Percentiles rank a stretch among this genome's conserved stretches.
These are phyloP conservation scores for Xeromyces bisporus DNA, from an alignment of 495 filamentous ascomycete genomes.

Conservation along the genomic window DNA sequence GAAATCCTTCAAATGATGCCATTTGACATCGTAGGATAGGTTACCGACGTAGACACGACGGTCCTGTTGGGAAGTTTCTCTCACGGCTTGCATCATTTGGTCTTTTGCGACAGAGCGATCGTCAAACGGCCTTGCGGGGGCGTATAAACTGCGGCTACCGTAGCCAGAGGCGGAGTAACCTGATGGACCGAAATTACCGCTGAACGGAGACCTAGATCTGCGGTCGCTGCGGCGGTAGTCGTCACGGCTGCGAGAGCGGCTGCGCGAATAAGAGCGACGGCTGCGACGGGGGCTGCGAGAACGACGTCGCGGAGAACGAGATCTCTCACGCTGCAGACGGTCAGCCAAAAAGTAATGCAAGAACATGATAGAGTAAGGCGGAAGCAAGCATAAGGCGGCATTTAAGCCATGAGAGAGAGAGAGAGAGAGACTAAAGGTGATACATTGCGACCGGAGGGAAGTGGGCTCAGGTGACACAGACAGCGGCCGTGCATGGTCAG, in stretches of 20 bases:
- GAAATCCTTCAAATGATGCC: slow-evolving; percentile 99
- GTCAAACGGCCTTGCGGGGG: slow-evolving; percentile 56
- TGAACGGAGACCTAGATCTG: slow-evolving; percentile 73
- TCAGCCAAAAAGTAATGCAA: slow-evolving; percentile 21
- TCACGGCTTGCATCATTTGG: slow-evolving; percentile 84
- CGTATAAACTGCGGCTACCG: slow-evolving; percentile 39
- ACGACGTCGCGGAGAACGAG: slow-evolving; percentile 80
- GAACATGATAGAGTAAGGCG: slow-evolving; percentile 2
- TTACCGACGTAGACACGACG: slow-evolving; percentile 99
- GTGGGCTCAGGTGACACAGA: no score
- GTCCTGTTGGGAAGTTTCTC: slow-evolving; percentile 93
- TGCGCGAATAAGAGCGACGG: slow-evolving; percentile 84
- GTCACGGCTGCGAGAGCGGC: slow-evolving; percentile 80
- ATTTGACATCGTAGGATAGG: slow-evolving; percentile 97
- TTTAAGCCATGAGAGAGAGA: slow-evolving; percentile 7
- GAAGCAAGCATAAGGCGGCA: slow-evolving; percentile 2
- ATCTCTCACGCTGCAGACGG: slow-evolving; percentile 71
- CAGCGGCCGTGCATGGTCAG: no score
- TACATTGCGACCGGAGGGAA: no score
- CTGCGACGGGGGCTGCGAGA: slow-evolving; percentile 57
- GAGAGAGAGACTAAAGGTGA: no score
- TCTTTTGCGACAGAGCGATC: slow-evolving; percentile 76
- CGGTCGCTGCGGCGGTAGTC: slow-evolving; percentile 71
- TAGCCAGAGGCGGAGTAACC: slow-evolving; percentile 44
- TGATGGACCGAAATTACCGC: slow-evolving; percentile 48